A percentile compares a stretch with the other conserved stretches of the same genome.
Conservation (phyloP, 768 basidiomycete genomes). For the Tricholoma sp. region DNA sequence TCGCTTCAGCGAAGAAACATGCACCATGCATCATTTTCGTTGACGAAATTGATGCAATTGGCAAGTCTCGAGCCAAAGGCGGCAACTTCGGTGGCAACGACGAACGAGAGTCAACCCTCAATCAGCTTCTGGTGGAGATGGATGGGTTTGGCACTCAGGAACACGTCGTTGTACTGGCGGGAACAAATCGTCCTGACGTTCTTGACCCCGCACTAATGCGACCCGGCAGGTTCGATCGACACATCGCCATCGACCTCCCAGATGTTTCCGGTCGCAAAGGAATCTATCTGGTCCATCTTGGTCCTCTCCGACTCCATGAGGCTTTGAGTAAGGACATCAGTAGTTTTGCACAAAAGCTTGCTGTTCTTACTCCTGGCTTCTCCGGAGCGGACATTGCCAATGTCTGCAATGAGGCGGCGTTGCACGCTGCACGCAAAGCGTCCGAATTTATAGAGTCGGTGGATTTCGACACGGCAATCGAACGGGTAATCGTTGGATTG, state of each 20-base stretch:
- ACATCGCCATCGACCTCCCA: constrained; percentile 92
- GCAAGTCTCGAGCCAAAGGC: constrained; percentile 83
- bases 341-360: constrained; percentile 83
- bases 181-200: constrained; percentile 96
- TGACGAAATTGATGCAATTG: constrained; percentile 99
- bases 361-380: constrained; percentile 95
- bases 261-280: constrained; percentile 92
- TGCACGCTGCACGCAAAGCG: constrained; percentile 85
- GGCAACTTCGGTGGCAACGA: constrained; percentile 84
- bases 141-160: constrained; percentile 98
- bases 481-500: constrained; percentile 94
- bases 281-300: constrained; percentile 90
- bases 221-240: constrained; percentile 95
- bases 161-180: constrained; percentile 93
- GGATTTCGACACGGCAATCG: constrained; percentile 97
- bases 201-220: constrained; percentile 94
- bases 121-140: constrained; percentile 98
- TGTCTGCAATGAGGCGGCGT: constrained; percentile 96
- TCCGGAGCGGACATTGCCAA: constrained; percentile 99
- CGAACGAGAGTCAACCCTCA: constrained; percentile 95
- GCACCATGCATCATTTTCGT: constrained; percentile 99
- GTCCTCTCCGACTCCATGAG: constrained; percentile 67
- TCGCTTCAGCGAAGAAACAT: constrained; percentile 95
- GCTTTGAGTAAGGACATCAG: constrained; percentile 44
- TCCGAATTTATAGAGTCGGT: constrained; percentile 73